Evolutionary conservation across 2,329 filamentous ascomycete genomes (phyloP).

Genomic region (Alternaria conjuncta): DNA sequence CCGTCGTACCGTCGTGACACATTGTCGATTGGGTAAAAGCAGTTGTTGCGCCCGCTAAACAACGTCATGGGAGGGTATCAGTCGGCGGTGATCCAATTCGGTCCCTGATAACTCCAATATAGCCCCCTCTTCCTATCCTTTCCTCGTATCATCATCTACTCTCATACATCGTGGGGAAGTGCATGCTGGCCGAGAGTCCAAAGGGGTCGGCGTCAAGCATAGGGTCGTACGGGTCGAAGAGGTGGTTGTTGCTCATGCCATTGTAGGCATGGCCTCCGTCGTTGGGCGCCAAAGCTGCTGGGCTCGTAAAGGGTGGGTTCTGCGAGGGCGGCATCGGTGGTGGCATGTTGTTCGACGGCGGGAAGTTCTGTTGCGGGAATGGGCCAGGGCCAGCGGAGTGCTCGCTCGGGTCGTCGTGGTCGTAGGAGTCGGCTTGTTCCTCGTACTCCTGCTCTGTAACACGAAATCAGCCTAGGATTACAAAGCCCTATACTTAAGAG

Average conservation of each 20-base stretch:
- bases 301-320: constrained; percentile 44
- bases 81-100: background rate
- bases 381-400: constrained; percentile 72
- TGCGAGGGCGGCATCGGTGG: constrained; percentile 48
- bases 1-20: constrained; percentile 30
- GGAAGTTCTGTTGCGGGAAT: constrained; percentile 64
- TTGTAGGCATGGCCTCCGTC: constrained; percentile 50
- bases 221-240: constrained; percentile 78
- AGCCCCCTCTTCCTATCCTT: constrained; percentile 12
- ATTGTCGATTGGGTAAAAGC: constrained; percentile 12
- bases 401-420: constrained; percentile 72
- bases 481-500: constrained; percentile 63
- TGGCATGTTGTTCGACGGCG: constrained; percentile 53
- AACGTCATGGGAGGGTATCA: constrained; percentile 27
- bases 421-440: constrained; percentile 84
- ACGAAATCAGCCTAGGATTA: constrained; percentile 72
- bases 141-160: constrained; percentile 42
- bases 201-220: constrained; percentile 94
- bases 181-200: constrained; percentile 91
- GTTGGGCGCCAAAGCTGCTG: constrained; percentile 40
- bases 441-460: constrained; percentile 95
- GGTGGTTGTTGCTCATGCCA: constrained; percentile 57
- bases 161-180: constrained; percentile 80
- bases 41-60: constrained; percentile 41
- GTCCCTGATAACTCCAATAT: constrained; percentile 5